These are phyloP conservation scores for Podaxis mareebaensis DNA, from an alignment of 768 basidiomycete genomes.

Conservation along the genomic window DNA sequence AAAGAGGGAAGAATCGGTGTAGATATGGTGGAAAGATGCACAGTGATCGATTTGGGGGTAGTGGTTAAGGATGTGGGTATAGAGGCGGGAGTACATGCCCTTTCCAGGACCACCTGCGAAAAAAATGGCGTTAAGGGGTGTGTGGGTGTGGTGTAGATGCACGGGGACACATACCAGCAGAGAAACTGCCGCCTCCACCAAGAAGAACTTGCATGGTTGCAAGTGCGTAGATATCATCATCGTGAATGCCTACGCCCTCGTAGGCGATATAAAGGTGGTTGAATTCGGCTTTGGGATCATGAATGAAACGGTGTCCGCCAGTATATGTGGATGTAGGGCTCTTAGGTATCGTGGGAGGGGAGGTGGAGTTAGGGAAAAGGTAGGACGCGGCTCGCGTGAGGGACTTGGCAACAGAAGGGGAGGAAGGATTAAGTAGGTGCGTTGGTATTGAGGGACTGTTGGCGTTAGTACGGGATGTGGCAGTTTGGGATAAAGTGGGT, in stretches of 20 bases:
- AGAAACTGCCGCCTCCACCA: constrained; percentile 96
- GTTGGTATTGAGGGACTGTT: constrained; percentile 40
- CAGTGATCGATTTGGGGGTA: constrained; percentile 94
- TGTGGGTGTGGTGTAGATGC: not conserved
- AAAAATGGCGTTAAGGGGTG: constrained; percentile 11
- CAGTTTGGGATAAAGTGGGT: constrained; percentile 25
- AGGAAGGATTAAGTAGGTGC: constrained; percentile 57
- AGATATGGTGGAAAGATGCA: constrained; percentile 96
- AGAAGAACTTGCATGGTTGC: constrained; percentile 95
- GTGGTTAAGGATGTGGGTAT: constrained; percentile 94
- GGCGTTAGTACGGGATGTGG: constrained; percentile 30
- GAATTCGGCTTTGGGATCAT: constrained; percentile 66
- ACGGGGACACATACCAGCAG: constrained; percentile 58
- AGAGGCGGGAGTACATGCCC: constrained; percentile 97
- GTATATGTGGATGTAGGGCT: constrained; percentile 65
- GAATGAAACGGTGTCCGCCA: constrained; percentile 78
- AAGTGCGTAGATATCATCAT: constrained; percentile 89
- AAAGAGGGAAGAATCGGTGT: constrained; percentile 91
- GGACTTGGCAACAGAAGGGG: constrained; percentile 61
- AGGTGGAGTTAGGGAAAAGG: constrained; percentile 50
- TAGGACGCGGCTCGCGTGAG: constrained; percentile 80
- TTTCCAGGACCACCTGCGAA: constrained; percentile 88
- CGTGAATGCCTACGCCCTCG: constrained; percentile 88
- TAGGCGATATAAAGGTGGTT: constrained; percentile 92
- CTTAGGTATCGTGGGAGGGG: constrained; percentile 30